A percentile compares a stretch with the other conserved stretches of the same genome.
phyloP scores from a whole-genome alignment of 2,329 filamentous ascomycete genomes.

The Bipolaris gigantea region DNA sequence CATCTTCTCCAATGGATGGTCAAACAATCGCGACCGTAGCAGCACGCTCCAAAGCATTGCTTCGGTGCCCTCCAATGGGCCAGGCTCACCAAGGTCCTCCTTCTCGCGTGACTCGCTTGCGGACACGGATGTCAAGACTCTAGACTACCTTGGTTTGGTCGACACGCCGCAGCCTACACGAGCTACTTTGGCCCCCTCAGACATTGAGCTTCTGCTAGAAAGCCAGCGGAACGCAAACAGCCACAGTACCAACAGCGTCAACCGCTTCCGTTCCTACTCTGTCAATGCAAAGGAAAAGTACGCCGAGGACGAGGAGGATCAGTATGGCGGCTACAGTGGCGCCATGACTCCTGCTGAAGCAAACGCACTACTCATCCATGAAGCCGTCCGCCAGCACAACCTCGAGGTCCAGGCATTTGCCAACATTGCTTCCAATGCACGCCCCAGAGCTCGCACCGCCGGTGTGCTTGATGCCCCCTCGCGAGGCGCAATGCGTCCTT shows the following conservation, averaged over 20 bases:
- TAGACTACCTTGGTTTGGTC: conserved; percentile 93
- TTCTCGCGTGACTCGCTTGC: conserved; percentile 82
- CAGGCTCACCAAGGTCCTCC: conserved; percentile 81
- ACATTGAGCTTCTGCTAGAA: conserved; percentile 54
- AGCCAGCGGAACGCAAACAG: conserved; percentile 60
- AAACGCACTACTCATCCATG: conserved; percentile 64
- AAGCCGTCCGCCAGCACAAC: conserved; percentile 86
- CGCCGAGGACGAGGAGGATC: conserved; percentile 82
- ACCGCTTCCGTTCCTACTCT: conserved; percentile 93
- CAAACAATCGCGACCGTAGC: conserved; percentile 75
- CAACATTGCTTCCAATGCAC: conserved; percentile 76
- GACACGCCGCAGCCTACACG: conserved; percentile 85
- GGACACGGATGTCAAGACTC: conserved; percentile 86
- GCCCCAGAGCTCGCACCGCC: conserved; percentile 87
- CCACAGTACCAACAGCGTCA: conserved; percentile 67
- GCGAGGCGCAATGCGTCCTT: conserved; percentile 65
- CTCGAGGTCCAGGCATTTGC: conserved; percentile 90
- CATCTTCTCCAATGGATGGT: conserved; percentile 86
- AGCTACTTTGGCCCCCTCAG: conserved; percentile 68
- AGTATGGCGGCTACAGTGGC: conserved; percentile 64
- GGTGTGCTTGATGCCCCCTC: conserved; percentile 82
- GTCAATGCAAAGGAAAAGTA: conserved; percentile 99
- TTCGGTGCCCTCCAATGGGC: conserved; percentile 83
- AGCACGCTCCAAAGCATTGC: conserved; percentile 88
- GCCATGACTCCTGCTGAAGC: conserved; percentile 63